Evolutionary conservation across 2,329 filamentous ascomycete genomes (phyloP), one percentile per base, ranked within the genome.

Genomic region (Ophiocordyceps australis): DNA sequence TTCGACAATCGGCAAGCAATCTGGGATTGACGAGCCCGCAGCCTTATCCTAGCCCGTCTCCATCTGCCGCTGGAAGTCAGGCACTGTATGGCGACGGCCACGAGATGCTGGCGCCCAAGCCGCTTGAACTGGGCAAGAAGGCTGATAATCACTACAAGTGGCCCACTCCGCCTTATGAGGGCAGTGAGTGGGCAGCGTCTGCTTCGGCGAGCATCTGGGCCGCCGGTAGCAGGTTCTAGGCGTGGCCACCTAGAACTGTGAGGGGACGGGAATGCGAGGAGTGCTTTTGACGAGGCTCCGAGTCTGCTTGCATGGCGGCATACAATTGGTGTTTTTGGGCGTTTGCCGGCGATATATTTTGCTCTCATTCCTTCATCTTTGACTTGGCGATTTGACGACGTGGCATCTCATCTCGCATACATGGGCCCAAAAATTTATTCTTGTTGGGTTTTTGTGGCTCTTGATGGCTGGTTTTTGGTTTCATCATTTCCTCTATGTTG

Each of bases 111-210:
- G 65, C 74, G 3, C 69, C 75, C 7, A 80, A 76, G 48, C 78
- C 80, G 9, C 50, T 85, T 34, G 65, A 79, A 36, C 70, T 80
- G 28, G 59, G 62, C 41, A 69, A 70, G 44, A 64, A 66, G 57
- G 41, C 55, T 2, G 46, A 51, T 9, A 53, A 40, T 13, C 54
- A 65, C 33, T 58, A 66, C 40, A 89, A 93, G 53, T 94, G 85
- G 77, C 86, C 85, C 4, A 95, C 89, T 11, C 89, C 89, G 14
- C 86, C 89, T 4, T 93, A 94, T 38, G 85, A 93, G 42, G 85
- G 92, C 40, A 74, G 74, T 34, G 85, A 93, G 46, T 95, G 85
- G 86, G 82, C 77, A 12, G 72, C 77, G 7, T 75, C 79, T 22
- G 78, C 81, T 17, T 71, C 82, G 9, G 77, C 80, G 5, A 83